phyloP scores from a whole-genome alignment of 2,329 filamentous ascomycete species.

The Aspergillus amoenus region DNA sequence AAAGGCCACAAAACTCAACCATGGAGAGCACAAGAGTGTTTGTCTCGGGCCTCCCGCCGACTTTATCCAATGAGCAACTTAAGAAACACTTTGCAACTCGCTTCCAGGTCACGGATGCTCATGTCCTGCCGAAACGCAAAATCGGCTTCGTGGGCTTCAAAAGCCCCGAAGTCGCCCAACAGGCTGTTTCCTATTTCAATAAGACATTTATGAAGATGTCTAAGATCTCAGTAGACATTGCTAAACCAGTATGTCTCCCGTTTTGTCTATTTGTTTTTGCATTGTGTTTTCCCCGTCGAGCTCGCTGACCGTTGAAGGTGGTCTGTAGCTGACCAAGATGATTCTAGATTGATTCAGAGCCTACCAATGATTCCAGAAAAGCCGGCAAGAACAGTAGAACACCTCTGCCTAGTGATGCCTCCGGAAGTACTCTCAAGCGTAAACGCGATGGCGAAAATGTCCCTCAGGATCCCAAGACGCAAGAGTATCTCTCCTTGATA shows the following conservation, averaged over 20 bases:
- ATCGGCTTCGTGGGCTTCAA: conserved; percentile 97
- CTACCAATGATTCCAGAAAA: conserved; percentile 20
- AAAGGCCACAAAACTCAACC: conserved; percentile 33
- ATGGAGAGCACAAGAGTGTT: conserved; percentile 78
- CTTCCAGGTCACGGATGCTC: conserved; percentile 81
- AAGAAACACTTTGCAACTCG: conserved; percentile 82
- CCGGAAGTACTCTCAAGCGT: conserved; percentile 38
- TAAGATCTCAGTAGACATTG: conserved; percentile 85
- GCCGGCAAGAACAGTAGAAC: conserved; percentile 24
- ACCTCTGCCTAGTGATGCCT: conserved; percentile 20
- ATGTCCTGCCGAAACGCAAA: conserved; percentile 82
- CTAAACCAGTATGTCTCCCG: conserved; percentile 65
- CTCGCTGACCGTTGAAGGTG: conserved; percentile 40
- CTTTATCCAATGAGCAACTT: conserved; percentile 79
- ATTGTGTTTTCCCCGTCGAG: conserved; percentile 24
- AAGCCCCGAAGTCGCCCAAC: conserved; percentile 72
- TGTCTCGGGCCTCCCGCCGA: conserved; percentile 74
- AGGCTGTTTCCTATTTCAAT: conserved; percentile 93
- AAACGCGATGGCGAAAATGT: conserved; percentile 55
- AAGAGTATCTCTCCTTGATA: conserved; percentile 85
- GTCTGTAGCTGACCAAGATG: conserved; percentile 41
- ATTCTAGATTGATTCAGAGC: conserved; percentile 42
- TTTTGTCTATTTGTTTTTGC: conserved; percentile 11
- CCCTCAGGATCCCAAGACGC: conserved; percentile 72
- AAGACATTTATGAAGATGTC: conserved; percentile 94